Conservation (phyloP, 1,139 yeast genomes). For the Debaryomyces sp. region DNA sequence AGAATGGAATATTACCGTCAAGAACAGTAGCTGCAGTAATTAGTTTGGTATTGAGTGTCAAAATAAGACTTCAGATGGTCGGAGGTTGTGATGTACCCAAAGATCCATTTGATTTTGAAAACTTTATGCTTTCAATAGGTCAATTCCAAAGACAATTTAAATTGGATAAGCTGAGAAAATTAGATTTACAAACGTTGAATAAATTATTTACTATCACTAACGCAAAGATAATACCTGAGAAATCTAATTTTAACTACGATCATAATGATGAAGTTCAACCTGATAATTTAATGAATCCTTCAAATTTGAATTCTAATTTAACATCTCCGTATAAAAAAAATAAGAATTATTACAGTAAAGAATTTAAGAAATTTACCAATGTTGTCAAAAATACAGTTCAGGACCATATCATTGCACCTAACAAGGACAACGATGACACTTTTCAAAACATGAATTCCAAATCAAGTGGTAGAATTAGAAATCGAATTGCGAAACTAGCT, state of each 20-base stretch:
- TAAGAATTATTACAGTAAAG: constrained; percentile 41
- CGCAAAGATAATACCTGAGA: constrained; percentile 39
- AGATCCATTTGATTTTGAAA: constrained; percentile 81
- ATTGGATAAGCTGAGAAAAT: constrained; percentile 55
- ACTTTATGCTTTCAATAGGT: constrained; percentile 60
- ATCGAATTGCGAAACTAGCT: constrained; percentile 38
- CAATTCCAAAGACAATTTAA: constrained; percentile 64
- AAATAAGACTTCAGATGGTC: constrained; percentile 63
- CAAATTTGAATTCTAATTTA: neutral
- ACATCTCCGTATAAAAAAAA: constrained; percentile 24
- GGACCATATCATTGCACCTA: constrained; percentile 48
- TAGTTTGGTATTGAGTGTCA: constrained; percentile 68
- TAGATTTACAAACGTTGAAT: constrained; percentile 66
- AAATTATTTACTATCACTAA: constrained; percentile 63
- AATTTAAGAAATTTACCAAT: constrained; percentile 64
- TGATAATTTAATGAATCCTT: neutral
- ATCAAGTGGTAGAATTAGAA: constrained; percentile 35
- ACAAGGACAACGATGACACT: constrained; percentile 30
- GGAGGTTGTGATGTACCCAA: constrained; percentile 82
- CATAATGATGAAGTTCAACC: constrained; percentile 1
- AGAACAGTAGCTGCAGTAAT: constrained; percentile 63
- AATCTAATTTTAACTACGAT: constrained; percentile 12
- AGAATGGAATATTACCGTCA: constrained; percentile 61
- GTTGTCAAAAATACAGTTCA: constrained; percentile 76
- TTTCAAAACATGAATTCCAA: constrained; percentile 17